A percentile compares a stretch with the other conserved stretches of the same genome.
Evolutionary conservation across 2,329 filamentous ascomycete genomes (phyloP).

Genomic region (Bipolaris zeicola): DNA sequence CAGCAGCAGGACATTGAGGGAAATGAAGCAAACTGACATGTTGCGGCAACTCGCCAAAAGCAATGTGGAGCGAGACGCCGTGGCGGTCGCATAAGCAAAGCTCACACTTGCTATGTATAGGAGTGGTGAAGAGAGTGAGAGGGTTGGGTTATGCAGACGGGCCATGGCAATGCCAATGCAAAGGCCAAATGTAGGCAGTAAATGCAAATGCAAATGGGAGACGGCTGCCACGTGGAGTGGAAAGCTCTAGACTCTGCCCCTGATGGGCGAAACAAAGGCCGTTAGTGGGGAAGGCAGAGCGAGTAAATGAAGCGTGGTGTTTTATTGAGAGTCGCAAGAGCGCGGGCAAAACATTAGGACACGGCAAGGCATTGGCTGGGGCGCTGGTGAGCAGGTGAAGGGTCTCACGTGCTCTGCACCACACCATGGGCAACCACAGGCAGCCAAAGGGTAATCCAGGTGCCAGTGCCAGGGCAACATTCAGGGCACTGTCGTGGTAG

Average conservation of each 20-base stretch:
- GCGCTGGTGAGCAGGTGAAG: no score
- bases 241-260: background rate
- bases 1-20: background rate
- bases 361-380: no score
- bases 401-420: background rate
- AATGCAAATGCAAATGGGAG: background rate
- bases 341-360: no score
- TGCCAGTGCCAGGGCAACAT: no score
- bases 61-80: background rate
- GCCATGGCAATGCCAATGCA: background rate
- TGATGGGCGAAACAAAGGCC: background rate
- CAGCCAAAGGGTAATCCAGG: no score
- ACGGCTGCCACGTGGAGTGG: background rate
- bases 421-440: no score
- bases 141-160: background rate
- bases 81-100: background rate
- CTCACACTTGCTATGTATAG: constrained; percentile 1
- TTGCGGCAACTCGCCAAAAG: background rate
- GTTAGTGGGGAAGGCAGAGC: background rate
- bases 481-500: background rate
- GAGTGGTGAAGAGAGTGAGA: background rate
- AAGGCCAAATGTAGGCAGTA: background rate
- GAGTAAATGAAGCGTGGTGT: background rate
- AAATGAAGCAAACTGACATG: background rate
- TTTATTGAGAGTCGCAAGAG: background rate